Conservation (phyloP, 1,284 basidiomycete species). For the Mycena citricolor region DNA sequence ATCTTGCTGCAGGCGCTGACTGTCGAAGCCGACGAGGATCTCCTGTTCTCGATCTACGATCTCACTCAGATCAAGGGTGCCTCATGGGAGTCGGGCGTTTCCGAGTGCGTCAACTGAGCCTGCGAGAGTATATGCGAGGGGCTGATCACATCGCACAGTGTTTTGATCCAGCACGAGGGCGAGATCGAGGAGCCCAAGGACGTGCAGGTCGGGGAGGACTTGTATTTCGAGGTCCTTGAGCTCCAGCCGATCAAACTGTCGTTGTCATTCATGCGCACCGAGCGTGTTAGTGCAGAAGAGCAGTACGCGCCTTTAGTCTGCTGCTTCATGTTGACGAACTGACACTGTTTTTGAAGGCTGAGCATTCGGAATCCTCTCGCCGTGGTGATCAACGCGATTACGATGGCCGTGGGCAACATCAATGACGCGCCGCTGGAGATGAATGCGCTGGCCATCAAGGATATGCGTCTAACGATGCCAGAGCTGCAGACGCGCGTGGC, state of each 20-base stretch:
- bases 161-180: slow-evolving; percentile 75
- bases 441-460: slow-evolving; percentile 94
- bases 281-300: slow-evolving; percentile 89
- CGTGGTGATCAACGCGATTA: slow-evolving; percentile 91
- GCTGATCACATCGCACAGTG: slow-evolving; percentile 43
- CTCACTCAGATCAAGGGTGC: slow-evolving; percentile 90
- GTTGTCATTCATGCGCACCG: slow-evolving; percentile 96
- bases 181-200: slow-evolving; percentile 80
- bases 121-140: too few relatives aligned
- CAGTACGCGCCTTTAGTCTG: slow-evolving; percentile 68
- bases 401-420: slow-evolving; percentile 97
- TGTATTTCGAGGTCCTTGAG: slow-evolving; percentile 98
- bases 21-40: slow-evolving; percentile 96
- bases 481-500: slow-evolving; percentile 85
- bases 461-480: slow-evolving; percentile 85
- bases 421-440: slow-evolving; percentile 96
- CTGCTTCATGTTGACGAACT: slow-evolving; percentile 3
- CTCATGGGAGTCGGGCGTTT: slow-evolving; percentile 77
- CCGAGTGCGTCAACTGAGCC: slow-evolving; percentile 84
- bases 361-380: slow-evolving; percentile 91
- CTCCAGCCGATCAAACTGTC: slow-evolving; percentile 93
- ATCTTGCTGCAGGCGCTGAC: slow-evolving; percentile 93
- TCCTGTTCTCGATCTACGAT: slow-evolving; percentile 91
- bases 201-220: slow-evolving; percentile 66
- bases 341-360: slow-evolving; percentile 45